Conservation (phyloP, 1,284 basidiomycete species). For the Fomes fomentarius region DNA sequence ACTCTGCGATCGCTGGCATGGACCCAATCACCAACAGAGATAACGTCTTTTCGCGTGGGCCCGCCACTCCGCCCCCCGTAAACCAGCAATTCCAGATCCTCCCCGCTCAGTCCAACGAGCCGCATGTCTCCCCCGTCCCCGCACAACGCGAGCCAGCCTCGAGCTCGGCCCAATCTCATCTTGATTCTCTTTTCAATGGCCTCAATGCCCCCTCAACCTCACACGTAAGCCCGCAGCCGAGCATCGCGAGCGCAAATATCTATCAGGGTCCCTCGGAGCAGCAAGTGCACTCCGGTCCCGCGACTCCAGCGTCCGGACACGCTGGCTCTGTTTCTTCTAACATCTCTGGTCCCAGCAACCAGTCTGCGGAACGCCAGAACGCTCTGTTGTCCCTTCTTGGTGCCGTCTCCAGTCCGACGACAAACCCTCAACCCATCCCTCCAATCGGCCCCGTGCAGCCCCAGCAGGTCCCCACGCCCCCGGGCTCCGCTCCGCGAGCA, state of each 20-base stretch:
- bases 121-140: slow-evolving; percentile 38
- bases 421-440: slow-evolving; percentile 38
- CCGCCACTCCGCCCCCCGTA: slow-evolving; percentile 54
- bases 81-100: slow-evolving; percentile 38
- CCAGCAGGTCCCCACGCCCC: slow-evolving; percentile 70
- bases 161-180: slow-evolving; percentile 47
- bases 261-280: slow-evolving; percentile 38
- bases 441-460: slow-evolving; percentile 38
- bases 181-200: slow-evolving; percentile 63
- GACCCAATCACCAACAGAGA: slow-evolving; percentile 39
- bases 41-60: slow-evolving; percentile 63
- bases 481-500: slow-evolving; percentile 62
- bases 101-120: slow-evolving; percentile 32
- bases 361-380: slow-evolving; percentile 66
- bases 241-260: slow-evolving; percentile 36
- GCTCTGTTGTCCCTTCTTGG: slow-evolving; percentile 72
- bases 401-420: slow-evolving; percentile 41
- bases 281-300: slow-evolving; percentile 50
- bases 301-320: slow-evolving; percentile 54
- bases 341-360: slow-evolving; percentile 44
- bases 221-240: slow-evolving; percentile 35
- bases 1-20: slow-evolving; percentile 31
- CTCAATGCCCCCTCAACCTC: slow-evolving; percentile 43
- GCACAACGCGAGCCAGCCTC: slow-evolving; percentile 36
- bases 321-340: slow-evolving; percentile 51